Evolutionary conservation across 192 early-diverging fungal species (phyloP), one percentile per base, ranked within the genome.

Genomic region (Obelidium mucronatum): DNA sequence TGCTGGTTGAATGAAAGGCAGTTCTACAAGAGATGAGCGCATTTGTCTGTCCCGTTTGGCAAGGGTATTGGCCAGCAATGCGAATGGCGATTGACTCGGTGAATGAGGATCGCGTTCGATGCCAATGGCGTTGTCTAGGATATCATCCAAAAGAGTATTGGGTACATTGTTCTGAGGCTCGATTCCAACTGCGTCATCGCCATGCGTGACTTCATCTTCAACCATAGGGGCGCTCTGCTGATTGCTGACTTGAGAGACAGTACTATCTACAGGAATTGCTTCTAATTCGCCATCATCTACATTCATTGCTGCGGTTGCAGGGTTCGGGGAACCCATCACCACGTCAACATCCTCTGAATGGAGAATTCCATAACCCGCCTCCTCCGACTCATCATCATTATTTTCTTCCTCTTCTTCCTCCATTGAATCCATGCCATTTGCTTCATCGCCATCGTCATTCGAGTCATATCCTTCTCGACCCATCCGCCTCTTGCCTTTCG

Each of bases 331-430:
- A 5, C 24, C 55, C 11, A 22, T 6, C 8, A 58, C 11, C 11
- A 28, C 55, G 55, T 58, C 55, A 8, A 24, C 55, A 28, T 58
- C 1, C 6, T 58, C 55, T 58, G 17, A 22, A 8, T n/a, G n/a
- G n/a, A n/a, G n/a, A n/a, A n/a, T n/a, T n/a, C 2, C 19, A 28
- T 61, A 13, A 30, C 17, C 22, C 59, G 17, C 30, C 15, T 31
- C 59, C 59, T 2, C n/a, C n/a, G n/a, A n/a, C 15, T 24, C 11
- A 39, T 51, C 39, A 15, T 67, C 26, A n/a, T 42, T 44, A 33
- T 28, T 24, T 44, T 17, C 66, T 31, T 67, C 66, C 66, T 67
- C 66, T 0, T 67, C 40, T 30, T 67, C 66, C 24, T 67, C 66
- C 33, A 65, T 37, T 40, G 34, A 19, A 31, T 65, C 39, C 34